Evolutionary conservation across 1,284 basidiomycete genomes (phyloP).

Genomic region (Moniliophthora roreri): DNA sequence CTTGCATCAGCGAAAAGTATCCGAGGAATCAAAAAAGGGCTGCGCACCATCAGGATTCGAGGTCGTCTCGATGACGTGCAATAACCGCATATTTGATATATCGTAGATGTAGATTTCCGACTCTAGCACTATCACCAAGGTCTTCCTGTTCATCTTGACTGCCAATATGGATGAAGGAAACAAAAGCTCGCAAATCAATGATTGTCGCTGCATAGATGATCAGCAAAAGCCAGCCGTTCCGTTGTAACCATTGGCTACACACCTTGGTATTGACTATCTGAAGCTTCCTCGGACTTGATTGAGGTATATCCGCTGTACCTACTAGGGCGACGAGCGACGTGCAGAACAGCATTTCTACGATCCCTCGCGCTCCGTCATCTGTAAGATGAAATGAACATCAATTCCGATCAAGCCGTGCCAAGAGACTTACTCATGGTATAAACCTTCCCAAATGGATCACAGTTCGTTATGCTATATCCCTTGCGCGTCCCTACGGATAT

Average conservation of each 20-base stretch:
- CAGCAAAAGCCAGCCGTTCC: not conserved
- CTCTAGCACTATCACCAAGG: conserved; percentile 94
- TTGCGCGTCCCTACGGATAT: conserved; percentile 93
- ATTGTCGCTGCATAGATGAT: conserved; percentile 71
- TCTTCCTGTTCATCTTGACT: conserved; percentile 96
- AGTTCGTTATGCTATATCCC: conserved; percentile 97
- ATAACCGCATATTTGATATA: conserved; percentile 96
- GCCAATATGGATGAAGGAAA: conserved; percentile 96
- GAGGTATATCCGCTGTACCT: conserved; percentile 88
- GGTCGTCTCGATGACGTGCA: conserved; percentile 97
- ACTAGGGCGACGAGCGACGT: conserved; percentile 97
- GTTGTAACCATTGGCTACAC: conserved; percentile 15
- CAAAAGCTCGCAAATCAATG: conserved; percentile 97
- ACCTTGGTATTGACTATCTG: conserved; percentile 99
- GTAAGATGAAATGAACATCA: not conserved
- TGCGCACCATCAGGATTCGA: conserved; percentile 89
- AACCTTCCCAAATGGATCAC: conserved; percentile 95
- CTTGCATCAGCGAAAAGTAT: not conserved
- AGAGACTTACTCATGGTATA: conserved; percentile 84
- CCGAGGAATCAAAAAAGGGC: conserved; percentile 1
- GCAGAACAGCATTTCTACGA: conserved; percentile 99
- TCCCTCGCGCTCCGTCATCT: conserved; percentile 92
- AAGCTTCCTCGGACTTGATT: conserved; percentile 86
- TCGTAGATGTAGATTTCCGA: conserved; percentile 98
- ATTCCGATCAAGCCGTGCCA: not conserved